Percentiles rank a stretch among this genome's conserved stretches.
Conservation (phyloP, 2,329 filamentous ascomycete genomes). For the Aspergillus alliaceus region DNA sequence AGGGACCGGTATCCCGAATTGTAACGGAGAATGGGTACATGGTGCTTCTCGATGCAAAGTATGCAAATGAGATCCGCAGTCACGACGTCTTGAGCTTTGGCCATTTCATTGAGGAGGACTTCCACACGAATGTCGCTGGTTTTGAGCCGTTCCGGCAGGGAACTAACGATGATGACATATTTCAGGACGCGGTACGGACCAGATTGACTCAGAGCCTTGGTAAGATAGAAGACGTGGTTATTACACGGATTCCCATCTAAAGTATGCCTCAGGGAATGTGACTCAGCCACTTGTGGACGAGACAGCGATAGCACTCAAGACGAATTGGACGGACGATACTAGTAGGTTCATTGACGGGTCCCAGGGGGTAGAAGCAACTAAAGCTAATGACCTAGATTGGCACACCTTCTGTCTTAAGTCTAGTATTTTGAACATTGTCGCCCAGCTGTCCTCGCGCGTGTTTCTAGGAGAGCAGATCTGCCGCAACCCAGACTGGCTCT, state of each 20-base stretch:
- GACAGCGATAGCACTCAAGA: not conserved
- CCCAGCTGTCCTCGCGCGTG: slow-evolving; percentile 13
- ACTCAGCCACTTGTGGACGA: slow-evolving; percentile 7
- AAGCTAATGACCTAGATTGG: slow-evolving; percentile 10
- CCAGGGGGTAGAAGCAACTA: too few relatives aligned
- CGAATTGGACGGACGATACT: slow-evolving; percentile 9
- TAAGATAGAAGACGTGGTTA: not conserved
- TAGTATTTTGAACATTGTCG: slow-evolving; percentile 5
- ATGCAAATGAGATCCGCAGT: slow-evolving; percentile 25
- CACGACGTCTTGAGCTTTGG: slow-evolving; percentile 19
- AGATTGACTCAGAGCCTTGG: slow-evolving; percentile 25
- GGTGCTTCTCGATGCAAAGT: slow-evolving; percentile 20
- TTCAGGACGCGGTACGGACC: slow-evolving; percentile 20
- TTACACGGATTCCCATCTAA: not conserved
- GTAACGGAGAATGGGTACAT: slow-evolving; percentile 19
- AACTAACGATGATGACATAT: slow-evolving; percentile 8
- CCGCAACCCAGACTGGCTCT: slow-evolving; percentile 26
- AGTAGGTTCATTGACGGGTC: not conserved
- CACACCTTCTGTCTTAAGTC: slow-evolving; percentile 5
- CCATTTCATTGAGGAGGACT: slow-evolving; percentile 10
- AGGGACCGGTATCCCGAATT: not conserved
- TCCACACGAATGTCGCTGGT: slow-evolving; percentile 16
- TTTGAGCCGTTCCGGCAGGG: slow-evolving; percentile 22
- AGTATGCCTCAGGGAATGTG: not conserved
- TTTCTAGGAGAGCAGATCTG: slow-evolving; percentile 25